Conservation (phyloP, 169 alveolate species). For the Eimeria nieschulzi region DNA sequence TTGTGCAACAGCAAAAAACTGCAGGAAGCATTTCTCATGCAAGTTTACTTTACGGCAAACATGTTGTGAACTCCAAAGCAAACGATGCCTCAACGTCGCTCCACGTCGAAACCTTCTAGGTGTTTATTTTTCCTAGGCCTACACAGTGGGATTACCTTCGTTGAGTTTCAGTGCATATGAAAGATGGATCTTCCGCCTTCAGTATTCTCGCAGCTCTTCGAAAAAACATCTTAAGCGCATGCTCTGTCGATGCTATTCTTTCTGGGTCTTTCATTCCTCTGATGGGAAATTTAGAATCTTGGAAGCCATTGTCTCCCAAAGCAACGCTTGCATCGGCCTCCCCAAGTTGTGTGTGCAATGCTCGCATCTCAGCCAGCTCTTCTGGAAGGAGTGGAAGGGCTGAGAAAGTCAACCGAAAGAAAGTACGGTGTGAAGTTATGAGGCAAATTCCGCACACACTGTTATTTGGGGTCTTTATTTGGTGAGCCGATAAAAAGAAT, state of each 20-base stretch:
- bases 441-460: too few species aligned
- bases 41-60: neutral
- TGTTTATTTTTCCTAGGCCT: neutral
- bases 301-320: slow-evolving; percentile 2
- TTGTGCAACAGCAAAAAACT: neutral
- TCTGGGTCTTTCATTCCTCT: slow-evolving; percentile 1
- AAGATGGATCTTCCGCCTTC: slow-evolving; percentile 54
- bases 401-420: neutral
- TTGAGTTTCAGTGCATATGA: slow-evolving; percentile 57
- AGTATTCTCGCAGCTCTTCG: slow-evolving; percentile 69
- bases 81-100: neutral
- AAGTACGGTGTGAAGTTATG: too few species aligned
- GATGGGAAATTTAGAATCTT: neutral
- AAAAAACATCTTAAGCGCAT: slow-evolving; percentile 57
- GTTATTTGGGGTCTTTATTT: too few species aligned
- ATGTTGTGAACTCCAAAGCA: too few species aligned
- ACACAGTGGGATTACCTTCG: slow-evolving; percentile 59
- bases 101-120: too few species aligned
- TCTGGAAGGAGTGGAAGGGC: slow-evolving; percentile 62
- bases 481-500: too few species aligned
- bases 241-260: slow-evolving; percentile 47
- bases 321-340: slow-evolving; percentile 68
- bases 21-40: neutral
- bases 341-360: slow-evolving; percentile 57
- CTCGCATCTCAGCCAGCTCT: slow-evolving; percentile 67